phyloP scores from a whole-genome alignment of 1,284 basidiomycete genomes.

The Cryptococcus floricola region DNA sequence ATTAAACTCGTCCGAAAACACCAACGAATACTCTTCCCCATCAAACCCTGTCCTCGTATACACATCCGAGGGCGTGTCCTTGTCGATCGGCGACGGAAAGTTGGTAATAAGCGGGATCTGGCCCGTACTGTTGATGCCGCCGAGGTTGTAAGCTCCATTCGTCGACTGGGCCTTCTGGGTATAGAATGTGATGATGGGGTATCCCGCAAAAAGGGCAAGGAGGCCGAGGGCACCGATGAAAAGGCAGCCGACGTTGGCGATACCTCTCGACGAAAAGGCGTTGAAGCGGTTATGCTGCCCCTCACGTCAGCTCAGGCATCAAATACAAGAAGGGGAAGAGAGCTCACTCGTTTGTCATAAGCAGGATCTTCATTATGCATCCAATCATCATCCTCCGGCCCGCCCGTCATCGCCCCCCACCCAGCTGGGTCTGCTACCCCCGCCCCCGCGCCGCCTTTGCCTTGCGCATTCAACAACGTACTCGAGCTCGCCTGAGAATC shows the following conservation, averaged over 20 bases:
- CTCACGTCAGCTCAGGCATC: background rate
- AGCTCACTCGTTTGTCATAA: slow-evolving; percentile 57
- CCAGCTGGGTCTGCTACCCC: slow-evolving; percentile 3
- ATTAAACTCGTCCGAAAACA: slow-evolving; percentile 87
- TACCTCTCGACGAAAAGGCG: slow-evolving; percentile 66
- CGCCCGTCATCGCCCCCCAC: slow-evolving; percentile 23
- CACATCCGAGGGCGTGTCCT: slow-evolving; percentile 56
- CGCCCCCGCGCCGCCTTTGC: slow-evolving; percentile 5
- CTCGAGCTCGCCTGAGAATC: background rate
- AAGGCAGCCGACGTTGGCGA: slow-evolving; percentile 72
- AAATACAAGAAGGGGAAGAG: background rate
- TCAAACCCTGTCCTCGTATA: slow-evolving; percentile 41
- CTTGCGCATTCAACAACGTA: slow-evolving; percentile 5
- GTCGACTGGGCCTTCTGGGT: slow-evolving; percentile 33
- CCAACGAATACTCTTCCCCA: slow-evolving; percentile 54
- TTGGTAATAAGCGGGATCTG: slow-evolving; percentile 63
- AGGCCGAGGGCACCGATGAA: slow-evolving; percentile 60
- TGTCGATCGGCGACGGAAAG: slow-evolving; percentile 66
- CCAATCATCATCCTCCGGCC: slow-evolving; percentile 51
- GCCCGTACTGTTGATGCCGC: slow-evolving; percentile 56
- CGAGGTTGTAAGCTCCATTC: slow-evolving; percentile 55
- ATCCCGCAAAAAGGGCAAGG: slow-evolving; percentile 62
- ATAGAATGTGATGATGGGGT: slow-evolving; percentile 48
- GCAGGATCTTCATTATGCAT: slow-evolving; percentile 55
- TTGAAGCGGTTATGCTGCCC: slow-evolving; percentile 52